Base-by-base conservation (phyloP, 768 basidiomycete genomes). In the Cantharellus anzutake region DNA sequence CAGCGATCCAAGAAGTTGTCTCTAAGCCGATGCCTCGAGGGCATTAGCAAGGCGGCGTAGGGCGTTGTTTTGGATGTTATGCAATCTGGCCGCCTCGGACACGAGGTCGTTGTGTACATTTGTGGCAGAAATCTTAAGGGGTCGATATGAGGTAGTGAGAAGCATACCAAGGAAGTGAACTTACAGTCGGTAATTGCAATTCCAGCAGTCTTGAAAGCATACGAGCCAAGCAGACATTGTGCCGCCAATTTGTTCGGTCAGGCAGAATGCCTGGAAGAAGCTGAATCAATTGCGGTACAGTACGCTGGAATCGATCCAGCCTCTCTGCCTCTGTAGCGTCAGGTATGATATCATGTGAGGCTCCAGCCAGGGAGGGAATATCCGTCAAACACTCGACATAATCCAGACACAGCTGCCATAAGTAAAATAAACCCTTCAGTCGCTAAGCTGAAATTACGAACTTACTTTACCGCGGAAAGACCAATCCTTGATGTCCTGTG, bases 381-480 rank as follows among this genome's bases (percentile, higher is more conserved):
- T 41, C 55, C 2, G 48, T 41, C 14, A 60, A 51, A 29, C 63
- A 63, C 57, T 65, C 59, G 29, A 42, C 52, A 56, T 40, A 56
- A 39, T 62, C 42, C 60, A 63, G n/a, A 38, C 52, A 38, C 55
- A 64, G 41, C 29, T 35, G 42, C 20, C 39, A 57, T 20, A 64
- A 65, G 11, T 2, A 39, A 40, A 35, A 39, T 35, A 14, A 2
- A 1, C 29, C 38, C 4, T n/a, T 0, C 35, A 4, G 35, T 16
- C 3, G 5, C 7, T 3, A 29, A n/a, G 4, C 3, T 34, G 51
- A 3, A 14, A 4, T 39, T 5, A 42, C 40, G 11, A 35, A 44
- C 14, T 58, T 64, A 86, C 90, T 78, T 92, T 84, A 57, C 93
- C 93, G 41, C 85, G 82, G 41, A 80, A 75, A 65, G 83, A 76